phyloP scores from a whole-genome alignment of 148 eudicot species.

The Arbutus unedo region DNA sequence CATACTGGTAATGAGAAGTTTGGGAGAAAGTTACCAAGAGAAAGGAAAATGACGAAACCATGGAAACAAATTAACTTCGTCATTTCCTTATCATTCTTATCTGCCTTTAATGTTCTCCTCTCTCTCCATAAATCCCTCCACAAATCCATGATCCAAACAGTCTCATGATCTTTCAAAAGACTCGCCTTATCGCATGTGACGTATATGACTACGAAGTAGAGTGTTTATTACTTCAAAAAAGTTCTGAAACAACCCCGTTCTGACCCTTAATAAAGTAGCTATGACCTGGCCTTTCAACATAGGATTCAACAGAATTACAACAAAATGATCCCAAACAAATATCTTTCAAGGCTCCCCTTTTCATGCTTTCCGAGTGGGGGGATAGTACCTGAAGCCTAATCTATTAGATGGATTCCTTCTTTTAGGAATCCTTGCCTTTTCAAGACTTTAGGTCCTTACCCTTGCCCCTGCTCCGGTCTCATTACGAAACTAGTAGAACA shows the following conservation, averaged over 20 bases:
- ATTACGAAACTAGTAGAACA: too few species aligned
- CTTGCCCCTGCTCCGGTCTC: too few species aligned
- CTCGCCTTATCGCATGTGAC: neutral
- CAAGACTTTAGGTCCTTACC: too few species aligned
- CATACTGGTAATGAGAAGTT: neutral
- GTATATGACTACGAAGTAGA: neutral
- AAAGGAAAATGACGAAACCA: neutral
- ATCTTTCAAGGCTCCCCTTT: neutral
- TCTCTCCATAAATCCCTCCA: neutral
- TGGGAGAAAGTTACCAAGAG: neutral
- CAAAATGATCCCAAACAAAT: neutral
- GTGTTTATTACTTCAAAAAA: neutral
- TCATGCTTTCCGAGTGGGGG: too few species aligned
- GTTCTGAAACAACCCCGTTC: neutral
- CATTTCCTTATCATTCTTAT: neutral
- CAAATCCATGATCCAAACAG: neutral
- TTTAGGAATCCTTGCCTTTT: too few species aligned
- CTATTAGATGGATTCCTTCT: too few species aligned
- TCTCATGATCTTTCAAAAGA: slow-evolving; percentile 3
- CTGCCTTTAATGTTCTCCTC: neutral
- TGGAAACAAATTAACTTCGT: neutral
- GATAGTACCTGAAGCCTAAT: too few species aligned
- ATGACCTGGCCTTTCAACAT: neutral
- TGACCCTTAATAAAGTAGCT: neutral
- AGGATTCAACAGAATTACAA: neutral